Base-by-base conservation (phyloP, 2,329 filamentous ascomycete genomes). In the Leptographium wingfieldii region DNA sequence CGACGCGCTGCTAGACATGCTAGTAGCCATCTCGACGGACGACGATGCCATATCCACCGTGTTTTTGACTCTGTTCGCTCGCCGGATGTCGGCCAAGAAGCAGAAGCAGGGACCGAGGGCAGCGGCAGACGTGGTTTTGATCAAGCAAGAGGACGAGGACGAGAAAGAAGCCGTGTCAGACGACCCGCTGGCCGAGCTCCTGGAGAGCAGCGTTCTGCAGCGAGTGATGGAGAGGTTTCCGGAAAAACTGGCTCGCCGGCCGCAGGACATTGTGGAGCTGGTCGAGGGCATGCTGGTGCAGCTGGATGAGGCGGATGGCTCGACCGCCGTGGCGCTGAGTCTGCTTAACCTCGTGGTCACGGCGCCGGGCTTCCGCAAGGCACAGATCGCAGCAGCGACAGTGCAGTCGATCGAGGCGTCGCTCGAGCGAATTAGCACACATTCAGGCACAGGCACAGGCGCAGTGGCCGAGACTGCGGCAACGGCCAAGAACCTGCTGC, bases 241-340 rank as follows among this genome's bases (percentile, higher is more conserved):
- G 1, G 80, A 85, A 27, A 83, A 81, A 63, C 76, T 90, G 14
- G 79, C 86, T 35, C 78, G 77, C 38, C 80, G 83, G 60, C 85
- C 86, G 2, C 78, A 79, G 52, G 83, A 87, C 65, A 76, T 88
- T 7, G 72, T 90, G 2, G 79, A 83, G 54, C 76, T 91, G 2
- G 78, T 86, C 56, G 75, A 76, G 57, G 79, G 86, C 59, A 76
- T 90, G 0, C 69, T 90, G 1, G 59, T 75, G 19, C 75, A 77
- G 38, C 70, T 74, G 7, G 71, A 73, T 4, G 3, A 73, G 29
- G 16, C 19, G 19, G 75, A 81, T 59, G 79, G 82, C 46, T 70
- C 79, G 25, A 67, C 79, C 2, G 71, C 77, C 0, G 73, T 85
- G 11, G 77, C 81, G 1, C 70, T 87, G 38, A 86, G 83, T 68